These are phyloP conservation scores for Chrysochromulina tobinii DNA, from an alignment of 78 protist genomes.

Conservation along the genomic window DNA sequence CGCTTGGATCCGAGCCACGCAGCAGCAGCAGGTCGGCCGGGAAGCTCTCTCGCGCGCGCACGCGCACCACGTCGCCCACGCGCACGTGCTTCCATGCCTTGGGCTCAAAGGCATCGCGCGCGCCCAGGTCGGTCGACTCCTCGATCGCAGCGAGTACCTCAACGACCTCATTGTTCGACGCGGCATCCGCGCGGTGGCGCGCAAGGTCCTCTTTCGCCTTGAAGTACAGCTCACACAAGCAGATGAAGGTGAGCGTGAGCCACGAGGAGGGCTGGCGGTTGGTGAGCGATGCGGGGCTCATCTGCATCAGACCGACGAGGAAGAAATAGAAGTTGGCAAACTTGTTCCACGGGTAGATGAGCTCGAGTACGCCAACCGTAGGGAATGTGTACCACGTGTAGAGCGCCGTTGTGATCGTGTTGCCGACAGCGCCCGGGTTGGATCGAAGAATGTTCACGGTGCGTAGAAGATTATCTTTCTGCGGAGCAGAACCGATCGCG, in stretches of 20 bases:
- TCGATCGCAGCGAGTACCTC: not conserved
- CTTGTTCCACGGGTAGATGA: conserved; percentile 48
- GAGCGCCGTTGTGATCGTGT: conserved; percentile 39
- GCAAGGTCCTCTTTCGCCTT: not conserved
- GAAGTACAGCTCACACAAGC: not conserved
- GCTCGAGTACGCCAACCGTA: conserved; percentile 54
- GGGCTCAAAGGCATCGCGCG: not conserved
- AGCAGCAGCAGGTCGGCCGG: conserved; percentile 1
- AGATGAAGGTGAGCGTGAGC: not conserved
- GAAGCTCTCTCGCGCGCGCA: not conserved
- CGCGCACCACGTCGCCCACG: not conserved
- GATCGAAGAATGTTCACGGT: not conserved
- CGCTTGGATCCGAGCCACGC: not conserved
- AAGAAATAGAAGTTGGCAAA: conserved; percentile 75
- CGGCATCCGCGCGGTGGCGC: not conserved
- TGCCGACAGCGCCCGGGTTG: not conserved
- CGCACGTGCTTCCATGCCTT: not conserved
- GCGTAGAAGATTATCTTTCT: not conserved
- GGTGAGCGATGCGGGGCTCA: not conserved
- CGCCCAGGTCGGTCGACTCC: not conserved
- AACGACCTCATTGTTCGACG: not conserved
- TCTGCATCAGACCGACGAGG: conserved; percentile 51
- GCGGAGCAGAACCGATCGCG: too few relatives aligned
- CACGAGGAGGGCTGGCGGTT: not conserved
- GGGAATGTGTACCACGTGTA: conserved; percentile 52